Evolutionary conservation across 176 grass and related monocot genomes (phyloP).

Genomic region (Triticum turgidum): DNA sequence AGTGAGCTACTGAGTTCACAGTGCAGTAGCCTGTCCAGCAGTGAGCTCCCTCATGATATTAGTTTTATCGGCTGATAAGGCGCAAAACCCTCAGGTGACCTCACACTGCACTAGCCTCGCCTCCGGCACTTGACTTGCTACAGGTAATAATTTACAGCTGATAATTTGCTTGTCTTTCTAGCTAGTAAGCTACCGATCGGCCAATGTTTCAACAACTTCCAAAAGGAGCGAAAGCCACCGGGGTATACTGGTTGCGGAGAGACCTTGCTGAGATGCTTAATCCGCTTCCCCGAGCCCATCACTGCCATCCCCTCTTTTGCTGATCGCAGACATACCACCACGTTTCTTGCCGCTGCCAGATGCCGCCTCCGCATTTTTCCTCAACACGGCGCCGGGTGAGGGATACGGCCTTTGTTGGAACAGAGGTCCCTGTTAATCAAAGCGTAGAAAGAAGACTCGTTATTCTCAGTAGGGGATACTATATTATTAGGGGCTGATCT

Average conservation of each 20-base stretch:
- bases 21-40: background rate
- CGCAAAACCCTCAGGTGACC: background rate
- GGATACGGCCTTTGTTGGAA: constrained; percentile 98
- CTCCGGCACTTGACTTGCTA: background rate
- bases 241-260: background rate
- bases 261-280: constrained; percentile 26
- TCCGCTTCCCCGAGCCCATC: constrained; percentile 95
- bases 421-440: constrained; percentile 64
- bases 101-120: background rate
- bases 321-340: constrained; percentile 62
- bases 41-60: background rate
- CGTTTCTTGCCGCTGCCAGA: constrained; percentile 76
- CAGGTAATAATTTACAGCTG: background rate
- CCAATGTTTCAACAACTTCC: background rate
- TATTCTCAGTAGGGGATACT: background rate
- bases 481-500: background rate
- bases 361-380: constrained; percentile 87
- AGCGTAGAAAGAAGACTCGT: background rate
- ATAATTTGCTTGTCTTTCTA: background rate
- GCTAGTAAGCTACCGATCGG: background rate
- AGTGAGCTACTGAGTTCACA: background rate
- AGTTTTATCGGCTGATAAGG: background rate
- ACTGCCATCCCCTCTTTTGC: constrained; percentile 93
- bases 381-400: constrained; percentile 83
- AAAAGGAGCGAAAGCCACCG: background rate